Conservation (phyloP, 2,329 filamentous ascomycete species). For the Elsinoe australis region DNA sequence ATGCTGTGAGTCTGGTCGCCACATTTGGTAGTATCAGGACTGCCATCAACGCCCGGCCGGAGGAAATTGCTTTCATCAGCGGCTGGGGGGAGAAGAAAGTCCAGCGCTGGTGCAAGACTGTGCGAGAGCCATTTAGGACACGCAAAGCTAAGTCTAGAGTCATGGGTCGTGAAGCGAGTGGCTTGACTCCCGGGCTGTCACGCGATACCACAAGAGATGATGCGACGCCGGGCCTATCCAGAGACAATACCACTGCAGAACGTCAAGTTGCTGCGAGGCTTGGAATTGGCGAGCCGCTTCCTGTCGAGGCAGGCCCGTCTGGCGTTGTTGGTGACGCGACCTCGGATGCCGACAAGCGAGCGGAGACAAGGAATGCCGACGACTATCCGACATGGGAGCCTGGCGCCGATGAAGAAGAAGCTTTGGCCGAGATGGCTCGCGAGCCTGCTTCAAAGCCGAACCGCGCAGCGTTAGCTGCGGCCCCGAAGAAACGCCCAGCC, state of each 20-base stretch:
- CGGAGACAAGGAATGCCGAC: constrained; percentile 30
- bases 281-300: constrained; percentile 28
- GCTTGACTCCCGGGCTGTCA: constrained; percentile 12
- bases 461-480: constrained; percentile 9
- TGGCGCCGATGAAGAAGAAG: constrained; percentile 42
- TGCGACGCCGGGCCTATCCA: constrained; percentile 22
- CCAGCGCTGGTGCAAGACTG: constrained; percentile 70
- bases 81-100: constrained; percentile 97
- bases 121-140: constrained; percentile 77
- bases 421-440: constrained; percentile 27
- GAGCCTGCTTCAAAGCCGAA: constrained; percentile 1
- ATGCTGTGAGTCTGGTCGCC: constrained; percentile 81
- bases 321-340: constrained; percentile 21
- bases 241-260: constrained; percentile 27
- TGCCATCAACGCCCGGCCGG: constrained; percentile 78
- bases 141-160: constrained; percentile 58
- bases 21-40: constrained; percentile 84
- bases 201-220: constrained; percentile 9
- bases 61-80: constrained; percentile 74
- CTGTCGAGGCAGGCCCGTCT: constrained; percentile 20
- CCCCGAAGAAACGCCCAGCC: constrained; percentile 31
- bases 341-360: constrained; percentile 33
- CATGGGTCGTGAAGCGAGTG: constrained; percentile 31
- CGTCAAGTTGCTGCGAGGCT: constrained; percentile 26
- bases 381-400: constrained; percentile 23